Evolutionary conservation across 2,329 filamentous ascomycete species (phyloP).

Genomic region (Cladobotryum mycophilum): DNA sequence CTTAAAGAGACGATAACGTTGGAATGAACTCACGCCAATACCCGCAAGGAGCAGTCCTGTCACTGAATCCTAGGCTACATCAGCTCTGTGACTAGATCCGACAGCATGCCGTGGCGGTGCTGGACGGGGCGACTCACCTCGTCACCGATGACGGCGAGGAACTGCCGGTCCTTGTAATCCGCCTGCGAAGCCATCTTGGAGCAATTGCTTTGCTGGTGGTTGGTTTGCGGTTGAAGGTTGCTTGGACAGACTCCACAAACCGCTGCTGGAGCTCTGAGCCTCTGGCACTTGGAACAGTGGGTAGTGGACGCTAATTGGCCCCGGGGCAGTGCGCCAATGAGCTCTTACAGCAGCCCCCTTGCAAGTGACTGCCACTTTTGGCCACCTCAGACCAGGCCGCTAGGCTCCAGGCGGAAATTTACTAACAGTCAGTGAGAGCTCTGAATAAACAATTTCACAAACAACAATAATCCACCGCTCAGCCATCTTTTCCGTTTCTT

Average conservation of each 20-base stretch:
- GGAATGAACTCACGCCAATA: slow-evolving; percentile 63
- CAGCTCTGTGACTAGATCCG: slow-evolving; percentile 12
- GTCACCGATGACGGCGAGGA: slow-evolving; percentile 95
- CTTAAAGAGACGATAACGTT: not conserved
- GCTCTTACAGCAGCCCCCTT: slow-evolving; percentile 1
- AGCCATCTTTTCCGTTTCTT: not conserved
- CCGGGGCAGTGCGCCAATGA: not conserved
- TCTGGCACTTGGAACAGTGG: not conserved
- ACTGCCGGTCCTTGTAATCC: slow-evolving; percentile 79
- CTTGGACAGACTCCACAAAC: not conserved
- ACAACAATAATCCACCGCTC: not conserved
- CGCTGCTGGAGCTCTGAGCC: not conserved
- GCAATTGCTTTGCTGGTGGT: not conserved
- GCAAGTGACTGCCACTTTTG: not conserved
- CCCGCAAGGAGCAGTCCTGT: slow-evolving; percentile 92
- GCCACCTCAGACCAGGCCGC: not conserved
- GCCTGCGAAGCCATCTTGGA: slow-evolving; percentile 44
- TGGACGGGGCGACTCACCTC: slow-evolving; percentile 55
- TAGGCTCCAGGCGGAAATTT: slow-evolving; percentile 6
- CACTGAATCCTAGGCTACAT: slow-evolving; percentile 70
- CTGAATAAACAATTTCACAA: slow-evolving; percentile 11
- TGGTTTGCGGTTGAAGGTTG: slow-evolving; percentile 2
- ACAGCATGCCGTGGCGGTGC: not conserved
- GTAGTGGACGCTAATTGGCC: not conserved
- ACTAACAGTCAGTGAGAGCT: not conserved